Conservation (phyloP, 2,329 filamentous ascomycete genomes). For the Phoma sp. region DNA sequence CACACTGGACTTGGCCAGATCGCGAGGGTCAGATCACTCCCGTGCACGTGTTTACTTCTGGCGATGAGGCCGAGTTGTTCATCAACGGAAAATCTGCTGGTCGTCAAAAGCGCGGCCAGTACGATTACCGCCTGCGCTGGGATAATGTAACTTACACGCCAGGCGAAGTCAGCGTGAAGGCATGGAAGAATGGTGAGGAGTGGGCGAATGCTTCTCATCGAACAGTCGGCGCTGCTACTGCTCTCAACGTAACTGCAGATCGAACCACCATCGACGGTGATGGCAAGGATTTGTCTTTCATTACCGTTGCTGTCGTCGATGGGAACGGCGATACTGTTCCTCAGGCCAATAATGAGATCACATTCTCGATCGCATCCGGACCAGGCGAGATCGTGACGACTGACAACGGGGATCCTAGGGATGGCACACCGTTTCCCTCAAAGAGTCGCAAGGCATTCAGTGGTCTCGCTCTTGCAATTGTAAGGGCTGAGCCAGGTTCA, state of each 20-base stretch:
- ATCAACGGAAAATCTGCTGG: conserved; percentile 60
- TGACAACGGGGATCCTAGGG: conserved; percentile 58
- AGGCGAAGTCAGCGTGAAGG: conserved; percentile 57
- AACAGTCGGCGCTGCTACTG: conserved; percentile 53
- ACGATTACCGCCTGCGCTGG: conserved; percentile 62
- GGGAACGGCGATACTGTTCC: conserved; percentile 54
- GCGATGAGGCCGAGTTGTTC: conserved; percentile 63
- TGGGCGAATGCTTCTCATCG: conserved; percentile 56
- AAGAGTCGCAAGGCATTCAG: conserved; percentile 33
- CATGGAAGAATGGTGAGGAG: conserved; percentile 56
- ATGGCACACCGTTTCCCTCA: conserved; percentile 32
- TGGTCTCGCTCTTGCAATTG: conserved; percentile 34
- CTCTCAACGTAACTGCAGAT: conserved; percentile 52
- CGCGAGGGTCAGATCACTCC: conserved; percentile 58
- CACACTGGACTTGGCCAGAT: conserved; percentile 64
- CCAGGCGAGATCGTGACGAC: conserved; percentile 58
- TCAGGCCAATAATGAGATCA: conserved; percentile 52
- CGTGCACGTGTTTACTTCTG: conserved; percentile 62
- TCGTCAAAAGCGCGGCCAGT: conserved; percentile 42
- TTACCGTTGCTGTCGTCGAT: conserved; percentile 57
- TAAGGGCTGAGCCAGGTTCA: conserved; percentile 18
- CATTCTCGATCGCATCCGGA: conserved; percentile 52
- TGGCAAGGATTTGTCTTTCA: conserved; percentile 57
- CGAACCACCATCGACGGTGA: conserved; percentile 49
- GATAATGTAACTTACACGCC: conserved; percentile 59